Base-by-base conservation (phyloP, 1,139 yeast species). In the Candida tetrigidarum region DNA sequence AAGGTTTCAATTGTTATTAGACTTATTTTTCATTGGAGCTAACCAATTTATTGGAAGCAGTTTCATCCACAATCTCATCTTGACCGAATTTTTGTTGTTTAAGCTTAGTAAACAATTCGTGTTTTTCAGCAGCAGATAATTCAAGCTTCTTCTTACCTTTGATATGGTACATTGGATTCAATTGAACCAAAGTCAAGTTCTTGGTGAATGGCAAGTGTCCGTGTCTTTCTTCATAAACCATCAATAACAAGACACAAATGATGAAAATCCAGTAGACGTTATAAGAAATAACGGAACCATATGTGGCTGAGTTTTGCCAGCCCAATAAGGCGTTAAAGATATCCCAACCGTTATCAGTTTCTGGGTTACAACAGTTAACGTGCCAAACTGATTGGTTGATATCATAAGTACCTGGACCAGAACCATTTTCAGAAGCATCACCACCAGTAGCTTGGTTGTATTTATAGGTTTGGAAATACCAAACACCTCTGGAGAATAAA, bases 281-380 rank as follows among this genome's bases (percentile, higher is more conserved):
- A 73, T 89, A 89, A 35, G 90, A 80, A 36, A 88, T 68, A 48
- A 89, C 87, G 0, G 95, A 85, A 41, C 95, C 93, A 58, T 86
- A 79, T 50, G 95, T 88, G 48, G 96, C 96, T 46, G 91, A 78
- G 67, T 89, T 89, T 71, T 88, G 96, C 96, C 96, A 89, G 53
- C 96, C 96, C 44, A 89, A 69, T 45, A 88, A 66, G 10, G 96
- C 86, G 59, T 87, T 88, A 76, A 89, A 89, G 49, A 89, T 81
- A 78, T 86, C 92, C 96, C 96, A 89, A 67, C 91, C 92, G 50
- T 86, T 84, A 62, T 87, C 95, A 37, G 75, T 72, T 64, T 83
- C 87, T 26, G 95, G 93, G 69, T 87, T 88, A 70, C 96, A 89
- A 69, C 96, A 89, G 74, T 89, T 88, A 49, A 89, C 90, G 65